Evolutionary conservation across 257 asterid genomes (phyloP).

Genomic region (Solanum dulcamara): DNA sequence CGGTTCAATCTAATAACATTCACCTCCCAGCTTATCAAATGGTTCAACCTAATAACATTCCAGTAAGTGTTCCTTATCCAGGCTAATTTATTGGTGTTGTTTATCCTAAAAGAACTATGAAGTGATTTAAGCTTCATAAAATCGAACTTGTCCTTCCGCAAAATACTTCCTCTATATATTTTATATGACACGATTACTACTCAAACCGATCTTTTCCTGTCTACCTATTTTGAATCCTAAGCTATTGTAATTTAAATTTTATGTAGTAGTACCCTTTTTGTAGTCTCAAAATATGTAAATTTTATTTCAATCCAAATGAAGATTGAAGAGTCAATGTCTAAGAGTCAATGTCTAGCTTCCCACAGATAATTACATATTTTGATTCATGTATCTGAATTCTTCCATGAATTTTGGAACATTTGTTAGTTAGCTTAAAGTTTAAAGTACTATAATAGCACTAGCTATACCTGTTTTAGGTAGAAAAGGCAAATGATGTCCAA

Average conservation of each 20-base stretch:
- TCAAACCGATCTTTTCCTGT: background rate
- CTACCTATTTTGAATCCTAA: background rate
- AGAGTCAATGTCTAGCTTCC: background rate
- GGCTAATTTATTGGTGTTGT: background rate
- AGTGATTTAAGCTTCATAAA: background rate
- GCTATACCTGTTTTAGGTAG: background rate
- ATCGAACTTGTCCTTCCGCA: background rate
- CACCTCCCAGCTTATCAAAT: slow-evolving; percentile 1
- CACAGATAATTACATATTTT: background rate
- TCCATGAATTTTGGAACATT: background rate
- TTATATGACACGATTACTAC: background rate
- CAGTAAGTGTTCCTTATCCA: background rate
- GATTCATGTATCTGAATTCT: background rate
- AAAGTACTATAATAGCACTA: background rate
- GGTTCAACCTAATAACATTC: slow-evolving; percentile 1
- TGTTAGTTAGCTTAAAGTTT: background rate
- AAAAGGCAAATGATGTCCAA: background rate
- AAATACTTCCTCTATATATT: background rate
- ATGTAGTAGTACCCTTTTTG: background rate
- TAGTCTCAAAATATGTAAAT: background rate
- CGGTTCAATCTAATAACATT: no score
- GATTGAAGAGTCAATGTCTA: background rate
- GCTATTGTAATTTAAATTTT: background rate
- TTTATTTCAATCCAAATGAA: background rate
- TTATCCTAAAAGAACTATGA: background rate